A percentile compares a stretch with the other conserved stretches of the same genome.
Conservation (phyloP, 805 yeast genomes). For the Kuraishia capsulata region DNA sequence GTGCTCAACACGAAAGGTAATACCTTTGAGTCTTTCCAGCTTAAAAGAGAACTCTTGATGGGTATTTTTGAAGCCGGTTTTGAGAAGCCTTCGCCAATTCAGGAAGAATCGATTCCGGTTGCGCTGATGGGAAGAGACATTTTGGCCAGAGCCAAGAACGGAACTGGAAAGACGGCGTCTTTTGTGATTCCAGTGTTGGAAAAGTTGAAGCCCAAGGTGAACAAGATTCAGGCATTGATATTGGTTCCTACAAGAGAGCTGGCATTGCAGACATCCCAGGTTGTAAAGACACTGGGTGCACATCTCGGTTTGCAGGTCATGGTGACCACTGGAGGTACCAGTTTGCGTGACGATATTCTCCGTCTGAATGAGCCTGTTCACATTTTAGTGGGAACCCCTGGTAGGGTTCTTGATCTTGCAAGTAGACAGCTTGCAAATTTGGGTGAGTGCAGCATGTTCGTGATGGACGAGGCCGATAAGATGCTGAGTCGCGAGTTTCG, state of each 20-base stretch:
- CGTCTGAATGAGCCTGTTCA: slow-evolving; percentile 92
- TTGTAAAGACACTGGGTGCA: slow-evolving; percentile 89
- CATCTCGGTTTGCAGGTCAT: slow-evolving; percentile 88
- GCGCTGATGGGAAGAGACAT: slow-evolving; percentile 94
- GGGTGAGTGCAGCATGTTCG: slow-evolving; percentile 75
- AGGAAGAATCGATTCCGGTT: slow-evolving; percentile 93
- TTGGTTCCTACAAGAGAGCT: slow-evolving; percentile 97
- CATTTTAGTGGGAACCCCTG: slow-evolving; percentile 94
- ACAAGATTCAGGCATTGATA: slow-evolving; percentile 84
- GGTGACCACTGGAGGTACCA: slow-evolving; percentile 99
- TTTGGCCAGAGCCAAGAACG: slow-evolving; percentile 95
- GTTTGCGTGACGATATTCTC: slow-evolving; percentile 85
- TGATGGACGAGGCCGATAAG: slow-evolving; percentile 99
- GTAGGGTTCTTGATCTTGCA: slow-evolving; percentile 92
- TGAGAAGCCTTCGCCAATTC: slow-evolving; percentile 96
- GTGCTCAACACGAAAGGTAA: slow-evolving; percentile 86
- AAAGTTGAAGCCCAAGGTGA: slow-evolving; percentile 72
- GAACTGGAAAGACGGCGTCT: slow-evolving; percentile 98
- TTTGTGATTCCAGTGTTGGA: slow-evolving; percentile 91
- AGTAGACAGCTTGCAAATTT: slow-evolving; percentile 81
- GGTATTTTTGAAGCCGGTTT: slow-evolving; percentile 99
- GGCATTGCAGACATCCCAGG: slow-evolving; percentile 96
- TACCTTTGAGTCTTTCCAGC: slow-evolving; percentile 83
- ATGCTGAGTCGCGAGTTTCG: slow-evolving; percentile 89
- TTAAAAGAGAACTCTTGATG: slow-evolving; percentile 91